These are phyloP conservation scores for Epichloe amarillans DNA, from an alignment of 2,329 filamentous ascomycete genomes.

Conservation along the genomic window DNA sequence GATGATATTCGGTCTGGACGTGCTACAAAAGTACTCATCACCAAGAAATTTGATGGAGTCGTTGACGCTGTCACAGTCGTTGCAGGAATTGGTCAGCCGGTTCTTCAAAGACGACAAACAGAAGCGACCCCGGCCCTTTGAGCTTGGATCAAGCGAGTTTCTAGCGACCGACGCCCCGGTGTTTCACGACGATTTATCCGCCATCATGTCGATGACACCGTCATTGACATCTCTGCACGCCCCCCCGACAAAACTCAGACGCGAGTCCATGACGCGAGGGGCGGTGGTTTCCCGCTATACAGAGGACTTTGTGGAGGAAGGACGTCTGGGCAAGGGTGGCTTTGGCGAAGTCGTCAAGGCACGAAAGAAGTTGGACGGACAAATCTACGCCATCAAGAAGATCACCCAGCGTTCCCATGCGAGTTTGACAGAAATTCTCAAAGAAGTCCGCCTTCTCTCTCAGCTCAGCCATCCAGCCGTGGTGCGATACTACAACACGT, in stretches of 20 bases:
- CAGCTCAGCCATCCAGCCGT: conserved; percentile 77
- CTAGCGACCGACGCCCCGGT: conserved; percentile 51
- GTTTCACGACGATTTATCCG: conserved; percentile 31
- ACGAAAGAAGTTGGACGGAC: conserved; percentile 82
- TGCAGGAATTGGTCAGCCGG: conserved; percentile 68
- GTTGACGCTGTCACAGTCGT: conserved; percentile 55
- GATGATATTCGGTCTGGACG: conserved; percentile 80
- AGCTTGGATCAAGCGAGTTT: conserved; percentile 51
- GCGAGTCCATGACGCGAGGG: conserved; percentile 46
- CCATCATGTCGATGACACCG: conserved; percentile 27
- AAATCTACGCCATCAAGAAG: conserved; percentile 94
- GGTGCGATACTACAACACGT: conserved; percentile 89
- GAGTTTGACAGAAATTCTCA: conserved; percentile 69
- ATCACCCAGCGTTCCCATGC: conserved; percentile 71
- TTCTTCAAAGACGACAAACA: conserved; percentile 78
- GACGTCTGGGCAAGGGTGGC: conserved; percentile 78
- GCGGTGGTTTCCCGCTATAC: conserved; percentile 58
- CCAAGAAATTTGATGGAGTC: conserved; percentile 61
- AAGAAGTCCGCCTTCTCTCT: conserved; percentile 81
- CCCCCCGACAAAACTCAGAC: conserved; percentile 37
- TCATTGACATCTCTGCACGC: conserved; percentile 28
- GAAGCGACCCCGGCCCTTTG: conserved; percentile 73
- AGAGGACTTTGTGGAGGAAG: conserved; percentile 83
- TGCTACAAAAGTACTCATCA: conserved; percentile 64
- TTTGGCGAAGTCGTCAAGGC: conserved; percentile 96